Conservation (phyloP, 345 rosid species). For the Dimocarpus longan region DNA sequence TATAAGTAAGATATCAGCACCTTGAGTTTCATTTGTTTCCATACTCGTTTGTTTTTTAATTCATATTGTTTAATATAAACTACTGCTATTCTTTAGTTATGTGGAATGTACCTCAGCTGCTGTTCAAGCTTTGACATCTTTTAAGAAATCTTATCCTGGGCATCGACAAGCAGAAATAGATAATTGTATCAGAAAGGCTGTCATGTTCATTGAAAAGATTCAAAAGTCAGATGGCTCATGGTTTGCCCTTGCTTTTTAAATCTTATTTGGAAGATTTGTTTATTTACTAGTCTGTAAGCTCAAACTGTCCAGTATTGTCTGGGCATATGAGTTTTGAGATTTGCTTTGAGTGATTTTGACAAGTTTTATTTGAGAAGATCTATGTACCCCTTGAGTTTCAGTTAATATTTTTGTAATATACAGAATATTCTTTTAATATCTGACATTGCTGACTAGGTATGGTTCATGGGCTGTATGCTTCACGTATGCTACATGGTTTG, state of each 20-base stretch:
- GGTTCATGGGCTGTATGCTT: conserved; percentile 97
- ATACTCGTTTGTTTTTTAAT: conserved; percentile 6
- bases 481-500: conserved; percentile 87
- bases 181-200: conserved; percentile 69
- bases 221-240: conserved; percentile 93
- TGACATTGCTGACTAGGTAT: conserved; percentile 55
- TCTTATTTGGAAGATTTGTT: conserved; percentile 6
- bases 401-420: neutral
- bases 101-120: conserved; percentile 97
- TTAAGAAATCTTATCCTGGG: conserved; percentile 67
- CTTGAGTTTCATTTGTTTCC: conserved; percentile 16
- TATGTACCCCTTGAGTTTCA: neutral
- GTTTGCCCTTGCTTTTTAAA: conserved; percentile 44
- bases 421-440: conserved; percentile 3
- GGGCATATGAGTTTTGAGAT: neutral
- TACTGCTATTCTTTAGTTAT: conserved; percentile 48
- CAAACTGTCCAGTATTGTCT: neutral
- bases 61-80: conserved; percentile 18
- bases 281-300: neutral
- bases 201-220: conserved; percentile 61
- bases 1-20: conserved; percentile 73
- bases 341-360: conserved; percentile 1
- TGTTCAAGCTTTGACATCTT: conserved; percentile 79
- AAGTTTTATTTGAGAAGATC: conserved; percentile 1
- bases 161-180: conserved; percentile 79